Evolutionary conservation across 805 yeast genomes (phyloP).

Genomic region (Candida jianshihensis): DNA sequence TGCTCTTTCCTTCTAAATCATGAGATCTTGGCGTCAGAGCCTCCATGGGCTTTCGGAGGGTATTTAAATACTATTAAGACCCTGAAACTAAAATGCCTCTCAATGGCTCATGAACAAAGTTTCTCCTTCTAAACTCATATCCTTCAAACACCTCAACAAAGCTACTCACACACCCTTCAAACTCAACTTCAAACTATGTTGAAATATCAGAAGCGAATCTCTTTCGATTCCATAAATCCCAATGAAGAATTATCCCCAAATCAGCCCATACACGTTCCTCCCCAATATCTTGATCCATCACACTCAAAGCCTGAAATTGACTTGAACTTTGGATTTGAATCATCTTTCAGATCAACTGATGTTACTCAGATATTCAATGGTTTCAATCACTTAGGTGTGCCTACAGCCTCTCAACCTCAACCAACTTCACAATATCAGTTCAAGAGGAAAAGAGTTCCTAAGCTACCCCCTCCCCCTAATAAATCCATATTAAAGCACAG

Average conservation of each 20-base stretch:
- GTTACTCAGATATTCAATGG: slow-evolving; percentile 12
- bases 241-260: slow-evolving; percentile 11
- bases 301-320: too few relatives aligned
- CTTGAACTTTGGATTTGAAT: slow-evolving; percentile 14
- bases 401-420: background rate
- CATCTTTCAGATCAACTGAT: slow-evolving; percentile 10
- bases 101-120: too few relatives aligned
- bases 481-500: slow-evolving; percentile 17
- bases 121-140: too few relatives aligned
- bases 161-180: too few relatives aligned
- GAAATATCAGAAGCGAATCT: slow-evolving; percentile 17
- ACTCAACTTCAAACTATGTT: slow-evolving; percentile 3
- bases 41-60: too few relatives aligned
- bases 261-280: slow-evolving; percentile 20
- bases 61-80: too few relatives aligned
- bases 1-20: too few relatives aligned
- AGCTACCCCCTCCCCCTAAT: slow-evolving; percentile 20
- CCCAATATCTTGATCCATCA: slow-evolving; percentile 11
- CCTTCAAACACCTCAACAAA: too few relatives aligned
- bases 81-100: too few relatives aligned
- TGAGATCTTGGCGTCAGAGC: too few relatives aligned
- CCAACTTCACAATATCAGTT: too few relatives aligned
- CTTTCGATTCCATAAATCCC: slow-evolving; percentile 20
- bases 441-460: slow-evolving; percentile 13
- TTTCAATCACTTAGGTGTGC: slow-evolving; percentile 9